Evolutionary conservation across 2,329 filamentous ascomycete genomes (phyloP).

Genomic region (Alternaria ventricosa): DNA sequence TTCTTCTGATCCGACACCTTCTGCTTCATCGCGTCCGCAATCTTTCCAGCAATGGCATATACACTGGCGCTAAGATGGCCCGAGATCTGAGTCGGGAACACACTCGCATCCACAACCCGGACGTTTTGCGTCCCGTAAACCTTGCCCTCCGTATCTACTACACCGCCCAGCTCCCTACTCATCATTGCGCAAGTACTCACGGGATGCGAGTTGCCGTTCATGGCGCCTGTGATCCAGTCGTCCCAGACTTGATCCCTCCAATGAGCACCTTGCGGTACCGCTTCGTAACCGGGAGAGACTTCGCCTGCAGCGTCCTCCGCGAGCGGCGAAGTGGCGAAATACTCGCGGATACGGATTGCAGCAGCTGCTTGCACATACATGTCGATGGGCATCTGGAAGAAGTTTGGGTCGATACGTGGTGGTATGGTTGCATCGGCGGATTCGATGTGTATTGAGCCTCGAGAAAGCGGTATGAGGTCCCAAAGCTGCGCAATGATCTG

Average conservation of each 20-base stretch:
- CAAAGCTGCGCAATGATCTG: slow-evolving; percentile 48
- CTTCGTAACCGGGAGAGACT: slow-evolving; percentile 25
- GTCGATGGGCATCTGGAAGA: slow-evolving; percentile 52
- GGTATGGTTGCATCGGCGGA: slow-evolving; percentile 39
- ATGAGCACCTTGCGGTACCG: slow-evolving; percentile 26
- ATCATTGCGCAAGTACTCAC: slow-evolving; percentile 46
- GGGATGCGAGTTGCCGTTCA: slow-evolving; percentile 42
- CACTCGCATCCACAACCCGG: slow-evolving; percentile 48
- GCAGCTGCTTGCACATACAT: slow-evolving; percentile 41
- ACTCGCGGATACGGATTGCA: slow-evolving; percentile 41
- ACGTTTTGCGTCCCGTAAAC: slow-evolving; percentile 47
- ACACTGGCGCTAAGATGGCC: slow-evolving; percentile 47
- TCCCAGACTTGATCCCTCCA: slow-evolving; percentile 27
- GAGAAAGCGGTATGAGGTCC: slow-evolving; percentile 47
- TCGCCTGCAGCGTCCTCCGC: slow-evolving; percentile 27
- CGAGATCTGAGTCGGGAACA: slow-evolving; percentile 43
- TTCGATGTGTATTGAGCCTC: slow-evolving; percentile 44
- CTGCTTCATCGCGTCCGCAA: slow-evolving; percentile 33
- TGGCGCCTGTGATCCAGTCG: slow-evolving; percentile 28
- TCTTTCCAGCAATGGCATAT: slow-evolving; percentile 48
- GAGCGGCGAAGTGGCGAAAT: slow-evolving; percentile 37
- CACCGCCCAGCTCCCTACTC: slow-evolving; percentile 39
- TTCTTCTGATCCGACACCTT: neutral
- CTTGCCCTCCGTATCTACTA: slow-evolving; percentile 39
- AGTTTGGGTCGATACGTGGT: slow-evolving; percentile 52